Conservation (phyloP, 2,329 filamentous ascomycete genomes). For the Trichoderma gracile region DNA sequence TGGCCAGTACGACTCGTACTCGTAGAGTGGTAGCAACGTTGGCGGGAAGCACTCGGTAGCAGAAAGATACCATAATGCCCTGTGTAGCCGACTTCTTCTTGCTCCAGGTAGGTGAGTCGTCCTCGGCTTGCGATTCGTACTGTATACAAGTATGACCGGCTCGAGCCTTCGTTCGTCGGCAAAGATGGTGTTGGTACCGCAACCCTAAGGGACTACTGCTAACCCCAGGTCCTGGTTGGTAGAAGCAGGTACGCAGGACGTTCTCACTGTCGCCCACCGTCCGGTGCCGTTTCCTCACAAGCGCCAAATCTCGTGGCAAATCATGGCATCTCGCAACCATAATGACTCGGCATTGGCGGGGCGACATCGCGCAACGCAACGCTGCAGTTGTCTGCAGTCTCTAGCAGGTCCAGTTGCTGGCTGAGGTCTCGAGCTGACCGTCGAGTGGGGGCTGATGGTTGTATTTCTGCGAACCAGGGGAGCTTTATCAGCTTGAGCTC, state of each 20-base stretch:
- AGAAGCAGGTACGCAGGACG: constrained; percentile 7
- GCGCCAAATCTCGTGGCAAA: constrained; percentile 24
- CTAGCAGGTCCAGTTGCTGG: constrained; percentile 9
- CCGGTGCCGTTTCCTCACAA: constrained; percentile 12
- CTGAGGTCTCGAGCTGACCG: constrained; percentile 19
- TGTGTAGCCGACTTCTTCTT: not conserved
- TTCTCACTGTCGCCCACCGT: constrained; percentile 4
- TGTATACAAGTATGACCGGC: not conserved
- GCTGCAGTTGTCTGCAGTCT: constrained; percentile 15
- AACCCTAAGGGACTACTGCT: not conserved
- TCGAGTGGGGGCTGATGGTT: constrained; percentile 10
- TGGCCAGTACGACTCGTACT: too few relatives aligned
- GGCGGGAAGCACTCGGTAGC: not conserved
- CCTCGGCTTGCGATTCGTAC: not conserved
- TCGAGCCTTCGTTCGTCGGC: not conserved
- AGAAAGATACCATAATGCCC: not conserved
- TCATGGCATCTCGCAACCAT: constrained; percentile 15
- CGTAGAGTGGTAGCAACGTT: not conserved
- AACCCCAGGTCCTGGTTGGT: constrained; percentile 4
- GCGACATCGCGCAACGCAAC: constrained; percentile 17
- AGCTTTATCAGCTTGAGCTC: constrained; percentile 24
- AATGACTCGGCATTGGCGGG: constrained; percentile 27
- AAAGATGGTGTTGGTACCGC: not conserved
- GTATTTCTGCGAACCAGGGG: constrained; percentile 7
- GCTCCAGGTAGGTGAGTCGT: not conserved